These are phyloP conservation scores for Dactylellina drechsleri DNA, from an alignment of 2,329 filamentous ascomycete species.

Conservation along the genomic window DNA sequence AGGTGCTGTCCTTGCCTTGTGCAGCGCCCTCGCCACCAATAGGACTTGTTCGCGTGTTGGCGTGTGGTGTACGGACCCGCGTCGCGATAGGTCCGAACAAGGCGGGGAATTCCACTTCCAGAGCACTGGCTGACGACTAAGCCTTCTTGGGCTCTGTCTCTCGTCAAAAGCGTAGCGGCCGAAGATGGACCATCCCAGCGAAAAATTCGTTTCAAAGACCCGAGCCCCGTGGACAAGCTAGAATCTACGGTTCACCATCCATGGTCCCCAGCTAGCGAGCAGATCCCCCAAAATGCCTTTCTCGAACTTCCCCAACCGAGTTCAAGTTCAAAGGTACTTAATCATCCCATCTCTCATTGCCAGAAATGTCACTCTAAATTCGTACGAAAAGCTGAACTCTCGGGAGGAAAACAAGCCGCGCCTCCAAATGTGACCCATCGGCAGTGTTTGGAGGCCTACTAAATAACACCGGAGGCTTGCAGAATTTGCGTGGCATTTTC, in stretches of 20 bases:
- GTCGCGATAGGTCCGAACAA: slow-evolving; percentile 38
- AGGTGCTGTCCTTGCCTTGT: slow-evolving; percentile 18
- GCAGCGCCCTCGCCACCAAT: slow-evolving; percentile 48
- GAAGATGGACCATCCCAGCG: background rate
- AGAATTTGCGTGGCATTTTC: slow-evolving; percentile 1
- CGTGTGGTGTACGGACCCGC: slow-evolving; percentile 32
- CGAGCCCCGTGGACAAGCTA: too few relatives aligned
- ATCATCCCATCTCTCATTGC: slow-evolving; percentile 8
- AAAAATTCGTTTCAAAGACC: too few relatives aligned
- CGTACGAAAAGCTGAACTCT: slow-evolving; percentile 4
- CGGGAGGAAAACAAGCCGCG: background rate
- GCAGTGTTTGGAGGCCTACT: too few relatives aligned
- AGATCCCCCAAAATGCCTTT: too few relatives aligned
- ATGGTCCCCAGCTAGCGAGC: too few relatives aligned
- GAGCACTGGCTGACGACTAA: slow-evolving; percentile 12
- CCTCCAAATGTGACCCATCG: too few relatives aligned
- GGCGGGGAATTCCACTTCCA: slow-evolving; percentile 32
- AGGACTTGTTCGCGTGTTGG: slow-evolving; percentile 24
- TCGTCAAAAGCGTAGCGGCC: too few relatives aligned
- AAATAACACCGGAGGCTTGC: background rate
- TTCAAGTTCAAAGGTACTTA: too few relatives aligned
- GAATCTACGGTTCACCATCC: too few relatives aligned
- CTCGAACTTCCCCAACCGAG: too few relatives aligned
- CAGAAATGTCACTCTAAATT: background rate
- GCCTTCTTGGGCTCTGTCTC: slow-evolving; percentile 7